phyloP scores from a whole-genome alignment of 148 eudicot genomes.

The Rhododendron henanense region DNA sequence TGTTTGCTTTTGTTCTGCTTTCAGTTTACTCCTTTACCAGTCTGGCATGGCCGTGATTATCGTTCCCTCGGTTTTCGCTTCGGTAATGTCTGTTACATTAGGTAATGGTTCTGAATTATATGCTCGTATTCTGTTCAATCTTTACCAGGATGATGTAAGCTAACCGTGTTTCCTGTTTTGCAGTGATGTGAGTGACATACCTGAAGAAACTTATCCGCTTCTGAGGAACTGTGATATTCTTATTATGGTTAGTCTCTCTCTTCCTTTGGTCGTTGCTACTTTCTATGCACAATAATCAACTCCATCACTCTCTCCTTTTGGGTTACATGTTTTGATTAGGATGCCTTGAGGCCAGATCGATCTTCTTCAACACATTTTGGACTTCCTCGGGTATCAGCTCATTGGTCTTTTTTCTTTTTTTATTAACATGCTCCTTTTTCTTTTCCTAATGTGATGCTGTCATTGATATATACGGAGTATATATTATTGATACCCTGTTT shows the following conservation, averaged over 20 bases:
- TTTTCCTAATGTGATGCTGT: background rate
- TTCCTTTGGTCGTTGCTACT: background rate
- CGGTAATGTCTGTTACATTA: constrained; percentile 89
- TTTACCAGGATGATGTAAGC: background rate
- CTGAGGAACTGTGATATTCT: constrained; percentile 82
- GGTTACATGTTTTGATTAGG: constrained; percentile 38
- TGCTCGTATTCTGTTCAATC: background rate
- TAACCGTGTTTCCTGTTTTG: constrained; percentile 16
- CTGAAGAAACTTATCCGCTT: constrained; percentile 91
- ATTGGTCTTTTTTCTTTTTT: background rate
- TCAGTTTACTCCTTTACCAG: constrained; percentile 94
- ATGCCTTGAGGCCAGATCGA: constrained; percentile 88
- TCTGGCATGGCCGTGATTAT: constrained; percentile 90
- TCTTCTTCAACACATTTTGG: constrained; percentile 99
- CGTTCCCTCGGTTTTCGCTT: constrained; percentile 93
- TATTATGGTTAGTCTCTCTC: constrained; percentile 49
- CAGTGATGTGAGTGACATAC: constrained; percentile 98
- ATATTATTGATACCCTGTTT: background rate
- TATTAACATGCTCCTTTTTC: background rate
- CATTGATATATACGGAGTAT: background rate
- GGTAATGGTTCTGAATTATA: constrained; percentile 34
- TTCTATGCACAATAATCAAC: background rate
- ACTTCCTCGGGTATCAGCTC: constrained; percentile 75
- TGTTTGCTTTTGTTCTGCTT: constrained; percentile 11
- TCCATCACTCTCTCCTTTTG: background rate